Conservation (phyloP, 2,329 filamentous ascomycete genomes). For the Nothomitra cinnamomea region DNA sequence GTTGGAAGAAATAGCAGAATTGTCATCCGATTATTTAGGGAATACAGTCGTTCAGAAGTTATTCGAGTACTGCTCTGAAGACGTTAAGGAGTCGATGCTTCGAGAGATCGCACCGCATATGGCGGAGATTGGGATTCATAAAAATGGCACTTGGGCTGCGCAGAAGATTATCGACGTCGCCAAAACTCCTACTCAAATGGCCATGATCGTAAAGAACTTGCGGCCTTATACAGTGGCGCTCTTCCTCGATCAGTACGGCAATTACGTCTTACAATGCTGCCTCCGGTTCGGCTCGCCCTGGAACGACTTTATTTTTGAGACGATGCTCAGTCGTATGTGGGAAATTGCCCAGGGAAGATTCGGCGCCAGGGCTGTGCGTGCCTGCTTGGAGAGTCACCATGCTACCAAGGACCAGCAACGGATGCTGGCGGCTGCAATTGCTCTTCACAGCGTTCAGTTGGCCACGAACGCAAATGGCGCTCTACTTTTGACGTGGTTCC, state of each 20-base stretch:
- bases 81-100: conserved; percentile 82
- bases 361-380: conserved; percentile 87
- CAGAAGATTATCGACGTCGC: conserved; percentile 98
- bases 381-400: conserved; percentile 91
- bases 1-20: conserved; percentile 89
- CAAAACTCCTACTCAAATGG: conserved; percentile 68
- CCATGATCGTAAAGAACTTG: conserved; percentile 66
- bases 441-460: conserved; percentile 89
- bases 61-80: conserved; percentile 89
- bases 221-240: conserved; percentile 76
- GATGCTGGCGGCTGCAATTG: conserved; percentile 84
- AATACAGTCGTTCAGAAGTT: conserved; percentile 99
- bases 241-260: conserved; percentile 95
- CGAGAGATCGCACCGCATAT: conserved; percentile 74
- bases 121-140: conserved; percentile 93
- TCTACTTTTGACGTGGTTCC: conserved; percentile 86
- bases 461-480: conserved; percentile 94
- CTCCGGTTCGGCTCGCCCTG: conserved; percentile 76
- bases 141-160: conserved; percentile 97
- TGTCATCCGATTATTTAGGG: conserved; percentile 88
- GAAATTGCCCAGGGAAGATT: conserved; percentile 85
- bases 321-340: conserved; percentile 89
- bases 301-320: conserved; percentile 96
- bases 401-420: conserved; percentile 89
- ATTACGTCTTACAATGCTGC: conserved; percentile 95